phyloP scores from a whole-genome alignment of 305 asterid genomes.

The Ilex paraguariensis region DNA sequence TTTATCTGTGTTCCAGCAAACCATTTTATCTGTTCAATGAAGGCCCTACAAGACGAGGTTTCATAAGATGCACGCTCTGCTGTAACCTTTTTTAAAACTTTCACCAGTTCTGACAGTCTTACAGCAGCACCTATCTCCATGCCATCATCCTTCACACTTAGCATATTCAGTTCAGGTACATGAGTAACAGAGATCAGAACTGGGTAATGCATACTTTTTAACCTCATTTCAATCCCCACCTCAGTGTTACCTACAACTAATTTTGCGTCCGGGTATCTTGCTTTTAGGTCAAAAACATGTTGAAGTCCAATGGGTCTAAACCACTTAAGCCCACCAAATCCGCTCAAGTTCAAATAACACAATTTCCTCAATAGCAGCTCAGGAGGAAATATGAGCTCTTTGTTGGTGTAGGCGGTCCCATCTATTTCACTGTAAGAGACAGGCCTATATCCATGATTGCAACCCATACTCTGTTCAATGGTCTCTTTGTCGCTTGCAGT shows the following conservation, averaged over 20 bases:
- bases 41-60: conserved; percentile 76
- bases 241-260: conserved; percentile 90
- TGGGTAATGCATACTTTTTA: conserved; percentile 67
- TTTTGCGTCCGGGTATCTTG: conserved; percentile 58
- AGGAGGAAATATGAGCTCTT: conserved; percentile 92
- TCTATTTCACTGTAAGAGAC: conserved; percentile 59
- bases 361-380: conserved; percentile 65
- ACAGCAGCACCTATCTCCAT: conserved; percentile 90
- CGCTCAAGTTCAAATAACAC: conserved; percentile 48
- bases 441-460: conserved; percentile 35
- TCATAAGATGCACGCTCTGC: conserved; percentile 45
- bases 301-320: conserved; percentile 69
- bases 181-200: conserved; percentile 61
- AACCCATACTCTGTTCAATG: conserved; percentile 19
- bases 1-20: conserved; percentile 93
- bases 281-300: conserved; percentile 60
- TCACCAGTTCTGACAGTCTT: conserved; percentile 65
- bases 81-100: conserved; percentile 39
- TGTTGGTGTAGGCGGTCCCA: conserved; percentile 69
- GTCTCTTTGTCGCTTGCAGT: conserved; percentile 26
- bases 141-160: conserved; percentile 59
- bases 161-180: conserved; percentile 66
- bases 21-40: conserved; percentile 81
- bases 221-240: conserved; percentile 87
- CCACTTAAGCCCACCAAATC: conserved; percentile 77